Conservation (phyloP, 805 yeast species). For the Teunomyces gatunensis region DNA sequence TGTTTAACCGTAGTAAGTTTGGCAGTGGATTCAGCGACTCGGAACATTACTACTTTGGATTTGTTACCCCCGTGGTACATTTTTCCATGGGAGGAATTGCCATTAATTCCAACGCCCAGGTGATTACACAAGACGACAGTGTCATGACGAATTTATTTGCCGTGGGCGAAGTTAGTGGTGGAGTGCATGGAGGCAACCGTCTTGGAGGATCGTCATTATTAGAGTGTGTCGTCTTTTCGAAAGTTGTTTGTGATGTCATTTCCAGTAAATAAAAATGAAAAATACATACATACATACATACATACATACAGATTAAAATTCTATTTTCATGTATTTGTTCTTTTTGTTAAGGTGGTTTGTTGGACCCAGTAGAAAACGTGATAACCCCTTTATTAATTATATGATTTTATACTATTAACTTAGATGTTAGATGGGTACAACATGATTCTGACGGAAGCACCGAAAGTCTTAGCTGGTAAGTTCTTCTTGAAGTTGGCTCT, state of each 20-base stretch:
- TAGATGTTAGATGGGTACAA: slow-evolving; percentile 99
- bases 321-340: background rate
- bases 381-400: slow-evolving; percentile 4
- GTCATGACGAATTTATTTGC: slow-evolving; percentile 52
- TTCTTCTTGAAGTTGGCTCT: slow-evolving; percentile 99
- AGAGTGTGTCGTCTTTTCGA: slow-evolving; percentile 62
- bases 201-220: slow-evolving; percentile 57
- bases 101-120: slow-evolving; percentile 18
- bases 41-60: slow-evolving; percentile 40
- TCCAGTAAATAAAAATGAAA: background rate
- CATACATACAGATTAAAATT: background rate
- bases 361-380: slow-evolving; percentile 3
- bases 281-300: background rate
- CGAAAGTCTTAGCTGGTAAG: slow-evolving; percentile 99
- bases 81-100: slow-evolving; percentile 29
- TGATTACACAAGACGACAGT: slow-evolving; percentile 19
- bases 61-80: slow-evolving; percentile 46
- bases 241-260: slow-evolving; percentile 26
- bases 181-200: slow-evolving; percentile 64
- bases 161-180: slow-evolving; percentile 68
- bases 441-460: slow-evolving; percentile 99
- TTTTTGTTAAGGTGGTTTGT: background rate
- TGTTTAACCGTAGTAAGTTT: slow-evolving; percentile 32
- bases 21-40: slow-evolving; percentile 19
- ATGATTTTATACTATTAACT: slow-evolving; percentile 21